These are phyloP conservation scores for Zopfia rhizophila DNA, from an alignment of 2,329 filamentous ascomycete genomes.

Conservation along the genomic window DNA sequence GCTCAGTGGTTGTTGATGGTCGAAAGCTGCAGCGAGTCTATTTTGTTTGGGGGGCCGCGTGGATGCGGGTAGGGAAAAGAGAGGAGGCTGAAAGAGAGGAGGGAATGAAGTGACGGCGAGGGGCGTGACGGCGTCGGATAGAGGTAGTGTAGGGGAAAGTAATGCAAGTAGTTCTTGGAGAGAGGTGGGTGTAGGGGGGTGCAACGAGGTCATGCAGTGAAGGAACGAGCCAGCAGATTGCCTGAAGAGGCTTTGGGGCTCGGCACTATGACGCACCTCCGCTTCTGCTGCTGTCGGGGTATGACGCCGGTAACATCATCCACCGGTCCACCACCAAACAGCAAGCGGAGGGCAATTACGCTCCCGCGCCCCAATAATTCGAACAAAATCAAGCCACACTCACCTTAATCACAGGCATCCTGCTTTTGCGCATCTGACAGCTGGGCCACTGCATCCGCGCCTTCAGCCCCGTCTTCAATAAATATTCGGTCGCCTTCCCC, in stretches of 20 bases:
- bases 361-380: constrained; percentile 11
- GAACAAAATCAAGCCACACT: constrained; percentile 20
- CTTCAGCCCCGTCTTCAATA: no score
- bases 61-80: constrained; percentile 1
- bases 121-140: neutral
- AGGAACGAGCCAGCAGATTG: neutral
- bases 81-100: constrained; percentile 4
- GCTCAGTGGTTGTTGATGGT: constrained; percentile 28
- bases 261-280: constrained; percentile 15
- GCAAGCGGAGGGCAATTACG: constrained; percentile 22
- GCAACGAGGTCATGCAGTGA: constrained; percentile 6
- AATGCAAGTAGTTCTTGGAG: no score
- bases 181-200: constrained; percentile 5
- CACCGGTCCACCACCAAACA: neutral
- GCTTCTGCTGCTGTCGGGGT: constrained; percentile 1
- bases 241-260: neutral
- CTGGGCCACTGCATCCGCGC: constrained; percentile 31
- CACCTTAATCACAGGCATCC: constrained; percentile 49
- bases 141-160: neutral
- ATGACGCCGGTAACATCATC: constrained; percentile 14
- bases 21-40: no score
- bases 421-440: constrained; percentile 32
- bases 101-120: neutral
- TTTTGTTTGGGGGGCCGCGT: constrained; percentile 6
- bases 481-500: no score